Base-by-base conservation (phyloP, 2,329 filamentous ascomycete species). In the Claviceps sp. region DNA sequence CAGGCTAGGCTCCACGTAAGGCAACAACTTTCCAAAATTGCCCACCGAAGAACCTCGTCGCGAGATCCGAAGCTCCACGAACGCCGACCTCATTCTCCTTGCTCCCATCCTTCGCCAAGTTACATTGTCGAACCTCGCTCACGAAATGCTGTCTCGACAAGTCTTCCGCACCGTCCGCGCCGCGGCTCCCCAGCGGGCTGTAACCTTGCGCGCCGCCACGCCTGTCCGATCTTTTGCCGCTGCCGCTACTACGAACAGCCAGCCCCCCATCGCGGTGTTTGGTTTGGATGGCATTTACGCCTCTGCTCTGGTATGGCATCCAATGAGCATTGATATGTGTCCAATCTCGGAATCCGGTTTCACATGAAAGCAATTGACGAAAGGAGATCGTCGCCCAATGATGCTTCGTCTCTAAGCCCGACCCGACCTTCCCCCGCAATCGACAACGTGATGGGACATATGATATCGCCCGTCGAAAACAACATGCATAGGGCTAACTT, bases 201-300 rank as follows among this genome's bases (percentile, higher is more conserved):
- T 62, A 54, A 60, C 62, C 58, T 55, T 67, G 57, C 60, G 62
- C 54, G 61, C 67, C 65, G 75, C 67, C 65, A 75, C 74, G 65
- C 77, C 79, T 65, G 73, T 81, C 71, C 85, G 90, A 71, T 81
- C 80, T 70, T 96, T 89, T 73, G 89, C 89, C 65, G 87, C 89
- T 62, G 75, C 79, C 65, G 69, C 81, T 62, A 70, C 77, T 65
- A 74, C 81, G 69, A 81, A 84, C 56, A 73, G 82, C 70, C 90
- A 87, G 78, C 83, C 91, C 64, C 93, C 93, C 61, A 78, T 96
- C 68, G 81, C 90, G 64, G 81, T 98, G 67, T 98, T 89, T 74
- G 93, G 93, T 63, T 76, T 98, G 67, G 93, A 97, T 73, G 93
- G 93, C 72, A 97, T 91, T 69, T 98, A 98, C 76, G 93, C 93